phyloP scores from a whole-genome alignment of 2,329 filamentous ascomycete genomes.

The Ceratocystis albifundus region DNA sequence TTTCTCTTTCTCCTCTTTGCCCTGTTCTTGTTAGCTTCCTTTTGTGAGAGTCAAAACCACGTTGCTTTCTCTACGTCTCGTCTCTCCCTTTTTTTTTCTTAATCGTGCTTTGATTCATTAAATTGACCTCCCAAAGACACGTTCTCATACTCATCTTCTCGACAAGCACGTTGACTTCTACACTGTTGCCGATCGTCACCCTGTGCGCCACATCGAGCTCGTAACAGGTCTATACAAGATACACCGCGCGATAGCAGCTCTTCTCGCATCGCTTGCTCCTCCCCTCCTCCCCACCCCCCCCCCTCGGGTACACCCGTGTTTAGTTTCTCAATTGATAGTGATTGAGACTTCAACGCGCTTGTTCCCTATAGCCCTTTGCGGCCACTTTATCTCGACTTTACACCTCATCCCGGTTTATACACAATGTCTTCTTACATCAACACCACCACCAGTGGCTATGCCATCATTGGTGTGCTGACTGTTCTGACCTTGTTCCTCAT shows the following conservation, averaged over 20 bases:
- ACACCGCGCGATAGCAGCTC: constrained; percentile 10
- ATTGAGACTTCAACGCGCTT: constrained; percentile 13
- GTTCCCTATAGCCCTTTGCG: constrained; percentile 8
- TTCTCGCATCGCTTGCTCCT: constrained; percentile 6
- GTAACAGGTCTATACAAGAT: background rate
- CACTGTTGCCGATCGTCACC: constrained; percentile 7
- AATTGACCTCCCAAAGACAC: constrained; percentile 18
- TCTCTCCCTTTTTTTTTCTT: constrained; percentile 22
- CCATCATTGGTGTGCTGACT: constrained; percentile 31
- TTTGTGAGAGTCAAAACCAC: background rate
- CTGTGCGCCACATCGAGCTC: background rate
- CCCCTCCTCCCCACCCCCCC: background rate
- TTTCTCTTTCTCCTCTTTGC: background rate
- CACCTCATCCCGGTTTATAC: constrained; percentile 16
- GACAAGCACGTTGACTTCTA: background rate
- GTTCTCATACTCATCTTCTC: constrained; percentile 1
- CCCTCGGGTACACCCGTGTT: background rate
- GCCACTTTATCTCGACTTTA: constrained; percentile 14
- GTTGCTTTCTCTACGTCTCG: background rate
- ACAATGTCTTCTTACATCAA: constrained; percentile 24
- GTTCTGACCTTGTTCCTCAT: constrained; percentile 31
- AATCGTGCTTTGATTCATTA: constrained; percentile 21
- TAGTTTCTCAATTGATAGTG: constrained; percentile 2
- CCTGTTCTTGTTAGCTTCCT: background rate
- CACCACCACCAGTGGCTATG: constrained; percentile 32